A percentile compares a stretch with the other conserved stretches of the same genome.
These are phyloP conservation scores for Leccinum insolens DNA, from an alignment of 1,284 basidiomycete genomes.

Conservation along the genomic window DNA sequence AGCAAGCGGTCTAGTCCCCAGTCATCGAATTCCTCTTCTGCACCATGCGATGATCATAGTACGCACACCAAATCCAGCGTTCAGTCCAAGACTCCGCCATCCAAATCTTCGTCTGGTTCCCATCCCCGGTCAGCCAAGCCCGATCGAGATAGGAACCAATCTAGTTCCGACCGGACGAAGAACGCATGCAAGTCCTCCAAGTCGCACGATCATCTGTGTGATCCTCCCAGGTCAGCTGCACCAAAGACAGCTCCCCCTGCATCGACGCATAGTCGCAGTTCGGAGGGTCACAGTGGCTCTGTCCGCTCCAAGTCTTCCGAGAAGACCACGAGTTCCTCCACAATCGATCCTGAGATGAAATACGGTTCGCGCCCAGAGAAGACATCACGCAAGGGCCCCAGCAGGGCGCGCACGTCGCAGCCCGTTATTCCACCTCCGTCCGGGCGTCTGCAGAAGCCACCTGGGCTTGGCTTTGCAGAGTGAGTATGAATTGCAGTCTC, in stretches of 20 bases:
- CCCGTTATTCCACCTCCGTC: conserved; percentile 33
- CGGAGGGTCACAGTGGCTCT: conserved; percentile 15
- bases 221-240: conserved; percentile 19
- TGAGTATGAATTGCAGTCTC: conserved; percentile 18
- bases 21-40: conserved; percentile 12
- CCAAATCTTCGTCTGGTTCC: conserved; percentile 14
- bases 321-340: conserved; percentile 12
- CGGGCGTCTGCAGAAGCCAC: conserved; percentile 18
- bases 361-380: conserved; percentile 17
- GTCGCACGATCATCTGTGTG: conserved; percentile 28
- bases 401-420: conserved; percentile 20
- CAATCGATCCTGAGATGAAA: conserved; percentile 10
- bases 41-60: conserved; percentile 16
- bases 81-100: conserved; percentile 14
- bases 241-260: conserved; percentile 11
- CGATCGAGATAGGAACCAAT: conserved; percentile 15
- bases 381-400: conserved; percentile 11
- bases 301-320: conserved; percentile 21
- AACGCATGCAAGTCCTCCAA: conserved; percentile 19
- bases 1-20: conserved; percentile 26
- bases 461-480: conserved; percentile 32
- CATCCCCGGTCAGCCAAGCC: conserved; percentile 18
- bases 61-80: conserved; percentile 13
- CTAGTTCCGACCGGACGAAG: conserved; percentile 23
- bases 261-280: conserved; percentile 15